These are phyloP conservation scores for Eudorina sp. DNA, from an alignment of 139 green algal genomes.

Conservation along the genomic window DNA sequence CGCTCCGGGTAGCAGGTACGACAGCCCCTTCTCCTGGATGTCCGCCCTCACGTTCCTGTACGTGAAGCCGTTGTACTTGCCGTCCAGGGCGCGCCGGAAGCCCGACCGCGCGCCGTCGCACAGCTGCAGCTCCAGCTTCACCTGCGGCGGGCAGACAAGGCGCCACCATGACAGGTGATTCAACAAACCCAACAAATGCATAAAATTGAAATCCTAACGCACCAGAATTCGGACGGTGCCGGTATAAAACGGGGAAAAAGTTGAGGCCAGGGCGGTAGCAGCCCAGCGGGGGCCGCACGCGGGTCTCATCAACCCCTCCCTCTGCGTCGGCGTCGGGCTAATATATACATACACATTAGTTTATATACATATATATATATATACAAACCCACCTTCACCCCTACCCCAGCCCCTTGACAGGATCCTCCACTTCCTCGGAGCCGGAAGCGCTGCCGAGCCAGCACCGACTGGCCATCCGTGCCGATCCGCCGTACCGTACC, in stretches of 20 bases:
- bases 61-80: not conserved
- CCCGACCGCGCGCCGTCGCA: not conserved
- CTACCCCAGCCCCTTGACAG: not conserved
- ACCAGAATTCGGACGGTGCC: not conserved
- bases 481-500: not conserved
- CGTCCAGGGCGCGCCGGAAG: not conserved
- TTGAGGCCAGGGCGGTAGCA: not conserved
- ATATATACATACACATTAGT: too few species aligned
- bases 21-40: not conserved
- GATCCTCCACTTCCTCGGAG: not conserved
- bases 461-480: not conserved
- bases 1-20: not conserved
- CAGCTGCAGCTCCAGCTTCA: not conserved
- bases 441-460: not conserved
- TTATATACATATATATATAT: not conserved
- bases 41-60: not conserved
- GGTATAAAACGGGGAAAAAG: not conserved
- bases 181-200: too few species aligned
- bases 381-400: not conserved
- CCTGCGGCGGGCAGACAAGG: not conserved
- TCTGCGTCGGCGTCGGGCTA: not conserved
- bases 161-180: not conserved
- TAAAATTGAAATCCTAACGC: too few species aligned
- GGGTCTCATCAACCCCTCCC: not conserved
- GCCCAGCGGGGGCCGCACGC: not conserved